These are phyloP conservation scores for Kwoniella mangroviensis DNA, from an alignment of 768 basidiomycete species.

Conservation along the genomic window DNA sequence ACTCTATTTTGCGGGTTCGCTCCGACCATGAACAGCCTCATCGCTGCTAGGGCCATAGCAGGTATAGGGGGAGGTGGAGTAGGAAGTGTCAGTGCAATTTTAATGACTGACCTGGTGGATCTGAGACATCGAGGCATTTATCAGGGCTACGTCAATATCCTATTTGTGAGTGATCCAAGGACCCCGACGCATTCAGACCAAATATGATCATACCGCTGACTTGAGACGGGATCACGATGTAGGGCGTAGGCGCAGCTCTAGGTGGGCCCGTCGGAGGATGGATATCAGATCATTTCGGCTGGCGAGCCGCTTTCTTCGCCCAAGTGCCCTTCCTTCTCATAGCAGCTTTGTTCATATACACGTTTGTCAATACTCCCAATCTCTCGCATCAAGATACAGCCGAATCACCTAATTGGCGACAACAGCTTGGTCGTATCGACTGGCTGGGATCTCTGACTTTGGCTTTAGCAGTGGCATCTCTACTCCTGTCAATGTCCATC, in stretches of 20 bases:
- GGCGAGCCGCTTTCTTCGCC: conserved; percentile 62
- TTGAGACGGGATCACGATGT: background rate
- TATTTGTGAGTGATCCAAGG: conserved; percentile 13
- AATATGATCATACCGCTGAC: background rate
- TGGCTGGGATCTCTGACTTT: conserved; percentile 50
- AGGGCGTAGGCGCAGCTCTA: conserved; percentile 69
- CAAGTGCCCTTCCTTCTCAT: conserved; percentile 38
- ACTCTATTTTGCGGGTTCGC: conserved; percentile 42
- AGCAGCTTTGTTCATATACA: conserved; percentile 8
- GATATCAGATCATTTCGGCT: conserved; percentile 80
- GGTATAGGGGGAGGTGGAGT: conserved; percentile 52
- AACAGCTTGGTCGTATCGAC: conserved; percentile 47
- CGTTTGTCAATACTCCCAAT: conserved; percentile 16
- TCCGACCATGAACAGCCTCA: conserved; percentile 41
- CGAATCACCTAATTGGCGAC: conserved; percentile 14
- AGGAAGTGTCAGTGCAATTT: conserved; percentile 59
- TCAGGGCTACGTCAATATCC: conserved; percentile 65
- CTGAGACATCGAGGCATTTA: conserved; percentile 85
- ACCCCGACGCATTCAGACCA: no score
- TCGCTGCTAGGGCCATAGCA: conserved; percentile 38
- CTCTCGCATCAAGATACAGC: background rate
- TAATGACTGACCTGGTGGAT: conserved; percentile 86
- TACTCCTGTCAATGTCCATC: conserved; percentile 56
- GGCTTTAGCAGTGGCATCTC: conserved; percentile 42
- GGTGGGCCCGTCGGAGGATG: conserved; percentile 59